Conservation (phyloP, 495 filamentous ascomycete genomes). For the Thermothielavioides terrestris region DNA sequence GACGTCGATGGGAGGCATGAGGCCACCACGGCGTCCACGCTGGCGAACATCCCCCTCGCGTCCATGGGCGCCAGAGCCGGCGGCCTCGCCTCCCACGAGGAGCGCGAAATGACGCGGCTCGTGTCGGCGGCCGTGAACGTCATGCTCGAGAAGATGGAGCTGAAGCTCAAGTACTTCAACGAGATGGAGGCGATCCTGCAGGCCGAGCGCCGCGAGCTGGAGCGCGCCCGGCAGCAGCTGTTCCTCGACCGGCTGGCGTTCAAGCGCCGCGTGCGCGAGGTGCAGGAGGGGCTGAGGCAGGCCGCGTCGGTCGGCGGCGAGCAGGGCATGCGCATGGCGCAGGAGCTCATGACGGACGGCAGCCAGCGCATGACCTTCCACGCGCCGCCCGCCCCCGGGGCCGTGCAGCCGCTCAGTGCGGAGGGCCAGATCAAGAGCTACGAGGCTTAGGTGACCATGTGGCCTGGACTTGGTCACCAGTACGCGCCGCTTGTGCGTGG, state of each 20-base stretch:
- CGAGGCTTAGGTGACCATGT: slow-evolving; percentile 29
- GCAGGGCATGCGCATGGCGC: slow-evolving; percentile 49
- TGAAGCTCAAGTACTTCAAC: slow-evolving; percentile 85
- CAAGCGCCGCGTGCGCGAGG: slow-evolving; percentile 74
- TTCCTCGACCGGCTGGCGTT: slow-evolving; percentile 87
- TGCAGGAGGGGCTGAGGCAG: slow-evolving; percentile 65
- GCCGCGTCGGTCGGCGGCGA: slow-evolving; percentile 51
- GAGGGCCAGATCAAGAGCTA: slow-evolving; percentile 49
- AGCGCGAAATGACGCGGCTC: slow-evolving; percentile 89
- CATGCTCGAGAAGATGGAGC: slow-evolving; percentile 71
- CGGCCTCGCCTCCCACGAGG: slow-evolving; percentile 86
- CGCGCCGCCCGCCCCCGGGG: slow-evolving; percentile 34
- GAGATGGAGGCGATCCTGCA: slow-evolving; percentile 90
- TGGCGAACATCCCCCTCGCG: slow-evolving; percentile 74
- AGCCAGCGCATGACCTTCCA: slow-evolving; percentile 58
- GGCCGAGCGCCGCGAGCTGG: slow-evolving; percentile 85
- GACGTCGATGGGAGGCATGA: slow-evolving; percentile 43
- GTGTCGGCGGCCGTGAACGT: slow-evolving; percentile 80
- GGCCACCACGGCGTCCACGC: slow-evolving; percentile 29
- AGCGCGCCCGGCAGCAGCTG: slow-evolving; percentile 80
- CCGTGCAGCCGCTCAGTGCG: slow-evolving; percentile 57
- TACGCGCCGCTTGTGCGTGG: not conserved
- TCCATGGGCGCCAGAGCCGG: slow-evolving; percentile 76
- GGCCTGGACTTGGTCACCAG: not conserved
- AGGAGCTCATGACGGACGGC: slow-evolving; percentile 37